A percentile compares a stretch with the other conserved stretches of the same genome.
Evolutionary conservation across 148 eudicot species (phyloP).

Genomic region (Hydrangea macrophylla): DNA sequence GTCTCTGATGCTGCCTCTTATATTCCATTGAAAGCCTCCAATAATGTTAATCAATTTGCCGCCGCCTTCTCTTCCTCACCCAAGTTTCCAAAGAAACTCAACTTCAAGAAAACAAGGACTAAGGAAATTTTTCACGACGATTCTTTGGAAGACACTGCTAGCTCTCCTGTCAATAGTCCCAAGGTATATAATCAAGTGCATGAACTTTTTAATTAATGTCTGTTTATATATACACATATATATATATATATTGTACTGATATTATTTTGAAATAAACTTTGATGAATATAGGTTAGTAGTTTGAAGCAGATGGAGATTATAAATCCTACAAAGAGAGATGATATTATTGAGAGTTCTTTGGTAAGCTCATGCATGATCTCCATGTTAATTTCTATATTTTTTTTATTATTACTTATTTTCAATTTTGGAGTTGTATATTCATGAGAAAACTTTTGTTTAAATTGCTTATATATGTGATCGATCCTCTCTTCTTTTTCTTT

Average conservation of each 20-base stretch:
- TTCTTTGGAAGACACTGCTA: slow-evolving; percentile 82
- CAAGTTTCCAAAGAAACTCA: slow-evolving; percentile 30
- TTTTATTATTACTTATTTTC: not conserved
- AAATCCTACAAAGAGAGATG: slow-evolving; percentile 36
- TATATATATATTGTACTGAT: slow-evolving; percentile 17
- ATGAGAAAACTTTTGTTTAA: too few relatives aligned
- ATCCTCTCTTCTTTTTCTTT: too few relatives aligned
- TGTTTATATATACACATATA: not conserved
- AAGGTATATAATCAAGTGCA: too few relatives aligned
- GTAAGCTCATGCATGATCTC: slow-evolving; percentile 16
- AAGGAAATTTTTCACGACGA: slow-evolving; percentile 45
- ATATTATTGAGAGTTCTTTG: slow-evolving; percentile 22
- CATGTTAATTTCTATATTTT: not conserved
- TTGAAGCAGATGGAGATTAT: slow-evolving; percentile 50
- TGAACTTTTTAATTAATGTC: not conserved
- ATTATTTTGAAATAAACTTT: not conserved
- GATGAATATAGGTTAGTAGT: slow-evolving; percentile 22
- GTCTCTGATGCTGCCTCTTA: slow-evolving; percentile 70
- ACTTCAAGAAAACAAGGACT: slow-evolving; percentile 32
- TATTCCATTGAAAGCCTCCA: slow-evolving; percentile 31
- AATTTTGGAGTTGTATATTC: not conserved
- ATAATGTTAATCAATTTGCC: not conserved
- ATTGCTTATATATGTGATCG: too few relatives aligned
- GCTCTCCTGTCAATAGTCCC: slow-evolving; percentile 82
- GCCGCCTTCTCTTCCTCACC: not conserved